phyloP scores from a whole-genome alignment of 768 basidiomycete species.

The Tylopilus rubrobrunneus region DNA sequence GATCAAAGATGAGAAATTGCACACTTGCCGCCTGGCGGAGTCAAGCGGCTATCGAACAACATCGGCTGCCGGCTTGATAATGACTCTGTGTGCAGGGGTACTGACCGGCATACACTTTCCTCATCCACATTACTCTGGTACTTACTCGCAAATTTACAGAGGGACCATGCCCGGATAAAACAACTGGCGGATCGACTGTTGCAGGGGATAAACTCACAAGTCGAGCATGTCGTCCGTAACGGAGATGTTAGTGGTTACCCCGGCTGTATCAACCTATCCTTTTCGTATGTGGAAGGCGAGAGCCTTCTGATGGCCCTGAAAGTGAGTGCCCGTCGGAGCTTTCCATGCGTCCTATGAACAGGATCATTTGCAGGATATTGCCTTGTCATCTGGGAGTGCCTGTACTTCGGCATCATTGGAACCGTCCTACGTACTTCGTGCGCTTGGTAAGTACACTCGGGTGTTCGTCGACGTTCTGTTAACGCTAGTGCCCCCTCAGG shows the following conservation, averaged over 20 bases:
- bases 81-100: constrained; percentile 91
- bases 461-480: neutral
- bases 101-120: constrained; percentile 46
- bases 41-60: constrained; percentile 37
- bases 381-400: constrained; percentile 95
- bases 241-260: constrained; percentile 91
- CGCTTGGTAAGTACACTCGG: constrained; percentile 59
- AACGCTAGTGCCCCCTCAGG: constrained; percentile 38
- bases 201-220: constrained; percentile 71
- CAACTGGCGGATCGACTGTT: constrained; percentile 79
- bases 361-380: constrained; percentile 66
- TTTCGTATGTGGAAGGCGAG: constrained; percentile 96
- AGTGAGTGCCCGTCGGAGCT: constrained; percentile 38
- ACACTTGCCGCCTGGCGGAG: constrained; percentile 35
- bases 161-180: constrained; percentile 74
- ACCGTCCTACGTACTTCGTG: constrained; percentile 96
- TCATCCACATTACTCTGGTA: neutral
- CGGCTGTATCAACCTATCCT: constrained; percentile 93
- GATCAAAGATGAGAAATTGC: constrained; percentile 45
- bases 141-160: constrained; percentile 39
- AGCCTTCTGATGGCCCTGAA: constrained; percentile 97
- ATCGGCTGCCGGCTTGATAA: constrained; percentile 47
- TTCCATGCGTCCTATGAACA: neutral
- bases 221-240: constrained; percentile 91
- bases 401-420: constrained; percentile 98